Evolutionary conservation across 1,284 basidiomycete species (phyloP).

Genomic region (Schizophyllum amplum): DNA sequence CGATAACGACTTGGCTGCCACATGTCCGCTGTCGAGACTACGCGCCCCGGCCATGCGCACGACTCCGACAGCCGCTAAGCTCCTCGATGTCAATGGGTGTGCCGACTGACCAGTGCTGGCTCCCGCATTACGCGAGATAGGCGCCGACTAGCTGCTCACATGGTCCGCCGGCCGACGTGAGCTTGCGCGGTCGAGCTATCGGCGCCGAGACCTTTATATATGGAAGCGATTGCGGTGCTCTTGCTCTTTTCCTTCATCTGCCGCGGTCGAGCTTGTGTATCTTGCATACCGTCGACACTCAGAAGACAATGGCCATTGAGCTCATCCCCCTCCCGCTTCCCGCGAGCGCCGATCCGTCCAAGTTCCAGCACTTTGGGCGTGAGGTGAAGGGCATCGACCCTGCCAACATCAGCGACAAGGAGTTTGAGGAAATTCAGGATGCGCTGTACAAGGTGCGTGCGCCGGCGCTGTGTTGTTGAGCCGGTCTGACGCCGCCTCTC

Average conservation of each 20-base stretch:
- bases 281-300: neutral
- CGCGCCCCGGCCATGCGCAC: neutral
- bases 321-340: conserved; percentile 50
- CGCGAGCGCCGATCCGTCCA: conserved; percentile 45
- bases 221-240: neutral
- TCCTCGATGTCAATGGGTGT: no score
- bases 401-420: conserved; percentile 40
- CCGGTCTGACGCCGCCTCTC: neutral
- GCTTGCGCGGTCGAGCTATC: neutral
- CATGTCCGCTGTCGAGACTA: neutral
- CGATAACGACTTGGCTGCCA: neutral
- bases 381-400: conserved; percentile 57
- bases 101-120: no score
- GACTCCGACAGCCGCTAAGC: neutral
- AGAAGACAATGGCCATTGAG: conserved; percentile 47
- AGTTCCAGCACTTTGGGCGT: conserved; percentile 57
- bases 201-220: neutral
- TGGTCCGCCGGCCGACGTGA: neutral
- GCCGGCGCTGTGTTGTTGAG: neutral
- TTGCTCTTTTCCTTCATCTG: neutral
- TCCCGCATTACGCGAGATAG: neutral
- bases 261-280: neutral
- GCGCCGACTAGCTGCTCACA: neutral
- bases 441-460: conserved; percentile 57
- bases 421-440: conserved; percentile 51